Base-by-base conservation (phyloP, 1,284 basidiomycete genomes). In the Cryptococcus sp. region DNA sequence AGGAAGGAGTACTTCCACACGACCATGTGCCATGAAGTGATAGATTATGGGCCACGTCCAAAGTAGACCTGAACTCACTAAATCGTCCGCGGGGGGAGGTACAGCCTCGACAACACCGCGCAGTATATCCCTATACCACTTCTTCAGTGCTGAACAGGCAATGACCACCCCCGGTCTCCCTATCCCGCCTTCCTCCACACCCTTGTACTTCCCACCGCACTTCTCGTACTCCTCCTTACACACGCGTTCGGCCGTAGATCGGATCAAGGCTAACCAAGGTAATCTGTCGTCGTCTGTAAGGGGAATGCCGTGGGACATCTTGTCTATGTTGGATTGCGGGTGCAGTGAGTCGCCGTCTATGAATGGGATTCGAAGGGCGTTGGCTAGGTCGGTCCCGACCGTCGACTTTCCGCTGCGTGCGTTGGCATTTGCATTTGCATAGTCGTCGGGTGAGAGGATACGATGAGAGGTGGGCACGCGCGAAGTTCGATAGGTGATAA, bases 311-410 rank as follows among this genome's bases (percentile, higher is more conserved):
- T 78, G 70, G 1, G 87, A 83, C 93, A 97, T 97, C 82, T 97
- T 97, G 35, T 84, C 87, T 47, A 96, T 85, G 76, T 96, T 96
- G 6, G 83, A 75, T 15, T 81, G 71, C 0, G 93, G 90, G 73
- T 97, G 94, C 40, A 97, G 82, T 61, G 90, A 87, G 75, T 97
- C 94, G 41, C 90, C 94, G 71, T 97, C 94, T 61, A 93, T 81
- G 79, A 91, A 95, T 0, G 91, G 86, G 57, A 91, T 69, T 8
- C 75, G 74, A 55, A 93, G 82, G 16, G 81, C 80, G 40, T 79
- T 68, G 15, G 89, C 84, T 25, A 95, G 80, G 3, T 86, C 85
- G 3, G 72, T 65, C 0, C 89, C 93, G 10, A 95, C 82, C 0
- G 93, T 95, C 3, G 90, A 89, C 78, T 96, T 96, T n/a, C 93